These are phyloP conservation scores for Coemansia sp. DNA, from an alignment of 192 early-diverging fungal species.

Conservation along the genomic window DNA sequence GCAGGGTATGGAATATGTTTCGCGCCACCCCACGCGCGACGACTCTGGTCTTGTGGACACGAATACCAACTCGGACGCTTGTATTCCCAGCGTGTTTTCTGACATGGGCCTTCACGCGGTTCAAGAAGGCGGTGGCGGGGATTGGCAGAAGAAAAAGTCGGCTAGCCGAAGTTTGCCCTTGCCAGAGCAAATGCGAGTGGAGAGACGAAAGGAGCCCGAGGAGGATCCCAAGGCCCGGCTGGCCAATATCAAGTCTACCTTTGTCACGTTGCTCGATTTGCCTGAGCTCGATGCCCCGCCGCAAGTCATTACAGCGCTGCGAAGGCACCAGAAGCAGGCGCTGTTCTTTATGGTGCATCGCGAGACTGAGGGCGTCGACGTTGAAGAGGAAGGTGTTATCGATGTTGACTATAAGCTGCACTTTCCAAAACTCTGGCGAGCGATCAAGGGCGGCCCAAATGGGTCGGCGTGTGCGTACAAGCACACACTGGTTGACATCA, in stretches of 20 bases:
- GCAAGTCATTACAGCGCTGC: constrained; percentile 60
- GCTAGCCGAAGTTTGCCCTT: constrained; percentile 16
- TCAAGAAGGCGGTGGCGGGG: background rate
- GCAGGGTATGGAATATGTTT: constrained; percentile 29
- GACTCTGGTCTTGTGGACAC: constrained; percentile 22
- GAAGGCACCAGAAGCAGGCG: constrained; percentile 82
- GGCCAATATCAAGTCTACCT: constrained; percentile 51
- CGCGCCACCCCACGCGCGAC: constrained; percentile 24
- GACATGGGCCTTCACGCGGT: constrained; percentile 25
- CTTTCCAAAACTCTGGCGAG: constrained; percentile 48
- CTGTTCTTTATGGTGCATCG: constrained; percentile 77
- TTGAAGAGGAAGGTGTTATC: constrained; percentile 21
- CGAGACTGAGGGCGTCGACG: constrained; percentile 67
- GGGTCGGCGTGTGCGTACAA: constrained; percentile 15
- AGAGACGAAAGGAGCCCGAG: background rate
- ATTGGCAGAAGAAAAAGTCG: constrained; percentile 1
- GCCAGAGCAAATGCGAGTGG: constrained; percentile 31
- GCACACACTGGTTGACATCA: constrained; percentile 39
- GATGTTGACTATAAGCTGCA: background rate
- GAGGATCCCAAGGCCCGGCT: constrained; percentile 41
- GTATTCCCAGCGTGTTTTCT: constrained; percentile 41
- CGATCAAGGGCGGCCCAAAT: background rate
- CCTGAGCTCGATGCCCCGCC: constrained; percentile 53
- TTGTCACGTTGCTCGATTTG: constrained; percentile 53
- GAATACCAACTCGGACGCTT: constrained; percentile 31